phyloP scores from a whole-genome alignment of 2,329 filamentous ascomycete genomes.

The Trichothecium roseum region DNA sequence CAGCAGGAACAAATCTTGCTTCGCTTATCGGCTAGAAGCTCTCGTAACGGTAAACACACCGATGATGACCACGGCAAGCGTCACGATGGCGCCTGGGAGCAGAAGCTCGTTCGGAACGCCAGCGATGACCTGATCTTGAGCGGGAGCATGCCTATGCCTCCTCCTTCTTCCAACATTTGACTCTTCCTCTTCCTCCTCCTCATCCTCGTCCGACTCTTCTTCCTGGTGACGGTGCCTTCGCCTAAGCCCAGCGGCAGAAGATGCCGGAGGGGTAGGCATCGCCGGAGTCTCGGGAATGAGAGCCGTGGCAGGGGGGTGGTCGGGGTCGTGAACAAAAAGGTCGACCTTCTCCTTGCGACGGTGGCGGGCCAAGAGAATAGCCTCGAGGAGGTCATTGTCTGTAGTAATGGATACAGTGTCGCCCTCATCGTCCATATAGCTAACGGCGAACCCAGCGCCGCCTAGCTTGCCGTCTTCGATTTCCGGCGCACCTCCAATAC shows the following conservation, averaged over 20 bases:
- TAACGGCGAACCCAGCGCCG: constrained; percentile 75
- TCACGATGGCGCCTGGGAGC: constrained; percentile 86
- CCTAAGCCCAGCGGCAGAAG: constrained; percentile 34
- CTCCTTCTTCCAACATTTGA: constrained; percentile 35
- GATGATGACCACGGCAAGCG: constrained; percentile 87
- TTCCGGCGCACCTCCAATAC: constrained; percentile 69
- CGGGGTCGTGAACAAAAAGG: constrained; percentile 88
- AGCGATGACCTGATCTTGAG: constrained; percentile 70
- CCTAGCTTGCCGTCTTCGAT: constrained; percentile 73
- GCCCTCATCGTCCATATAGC: constrained; percentile 93
- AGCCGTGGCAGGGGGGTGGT: constrained; percentile 50
- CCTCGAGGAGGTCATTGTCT: constrained; percentile 84
- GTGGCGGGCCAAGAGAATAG: constrained; percentile 72
- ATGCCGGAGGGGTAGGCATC: constrained; percentile 35
- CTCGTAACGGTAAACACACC: constrained; percentile 85
- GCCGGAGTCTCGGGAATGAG: constrained; percentile 23
- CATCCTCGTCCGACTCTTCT: constrained; percentile 48
- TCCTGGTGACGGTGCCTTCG: constrained; percentile 36
- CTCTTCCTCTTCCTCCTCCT: constrained; percentile 43
- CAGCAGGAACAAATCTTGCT: neutral
- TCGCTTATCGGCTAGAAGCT: constrained; percentile 40
- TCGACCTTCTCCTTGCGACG: constrained; percentile 85
- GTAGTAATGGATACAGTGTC: constrained; percentile 96
- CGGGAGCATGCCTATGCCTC: constrained; percentile 24
- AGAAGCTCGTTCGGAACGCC: constrained; percentile 92